Base-by-base conservation (phyloP, 495 filamentous ascomycete species). In the Aspergillus taichungensis region DNA sequence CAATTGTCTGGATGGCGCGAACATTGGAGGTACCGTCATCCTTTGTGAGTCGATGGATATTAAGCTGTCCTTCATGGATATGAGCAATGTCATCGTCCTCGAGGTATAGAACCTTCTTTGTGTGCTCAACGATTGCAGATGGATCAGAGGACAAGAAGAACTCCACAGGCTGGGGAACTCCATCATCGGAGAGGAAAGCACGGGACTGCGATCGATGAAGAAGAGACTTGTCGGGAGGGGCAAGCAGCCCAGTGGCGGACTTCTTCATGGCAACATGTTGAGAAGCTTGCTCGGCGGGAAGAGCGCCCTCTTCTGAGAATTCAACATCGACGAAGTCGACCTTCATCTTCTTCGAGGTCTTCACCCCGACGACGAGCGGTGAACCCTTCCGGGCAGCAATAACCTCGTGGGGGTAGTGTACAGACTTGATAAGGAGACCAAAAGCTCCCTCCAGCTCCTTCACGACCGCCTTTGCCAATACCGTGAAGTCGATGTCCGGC, bases 51-150 rank as follows among this genome's bases (percentile, higher is more conserved):
- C 92, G 87, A 75, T 98, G 92, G 60, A 98, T 98, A 74, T 98
- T 97, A 52, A 98, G 80, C 44, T 91, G 91, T 40, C 92, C 92
- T 65, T 98, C 92, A 69, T 97, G 94, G 55, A 98, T 94, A 73
- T 98, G 92, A 42, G 92, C 92, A 71, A 98, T 95, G 62, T 98
- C 92, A 67, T 98, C 92, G 67, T 98, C 92, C 71, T 98, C 92
- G 38, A 98, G 80, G 71, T 98, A 98, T 57, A 98, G 83, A 33
- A 98, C 92, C 76, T 97, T 98, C 80, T 98, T 98, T 61, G 92
- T 98, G 75, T 98, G 92, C 74, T 98, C 92, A 49, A 98, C 85
- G 53, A 98, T 96, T 48, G 92, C 91, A 38, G 92, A 95, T 10
- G 92, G 94, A 62, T 98, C 92, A 31, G 92, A 98, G 36, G 91